phyloP scores from a whole-genome alignment of 352 stramenopile genomes.

The Phytophthora pini region DNA sequence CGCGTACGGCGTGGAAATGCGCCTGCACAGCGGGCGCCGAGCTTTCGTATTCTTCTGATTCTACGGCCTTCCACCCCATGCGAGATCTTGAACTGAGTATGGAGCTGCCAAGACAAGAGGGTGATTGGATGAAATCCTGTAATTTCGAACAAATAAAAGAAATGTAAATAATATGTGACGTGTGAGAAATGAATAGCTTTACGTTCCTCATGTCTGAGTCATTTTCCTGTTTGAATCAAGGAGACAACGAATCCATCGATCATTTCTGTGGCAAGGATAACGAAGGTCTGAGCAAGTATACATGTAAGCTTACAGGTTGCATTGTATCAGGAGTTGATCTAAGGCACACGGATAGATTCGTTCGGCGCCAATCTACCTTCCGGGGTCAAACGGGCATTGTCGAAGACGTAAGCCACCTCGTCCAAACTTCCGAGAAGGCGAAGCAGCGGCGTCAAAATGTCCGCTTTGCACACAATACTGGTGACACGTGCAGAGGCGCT shows the following conservation, averaged over 20 bases:
- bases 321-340: neutral
- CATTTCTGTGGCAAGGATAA: too few relatives aligned
- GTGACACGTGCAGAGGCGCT: neutral
- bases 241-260: too few relatives aligned
- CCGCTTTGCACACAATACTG: neutral
- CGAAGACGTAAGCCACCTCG: constrained; percentile 5
- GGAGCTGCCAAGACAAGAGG: neutral
- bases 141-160: neutral
- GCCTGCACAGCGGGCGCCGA: constrained; percentile 78
- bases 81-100: constrained; percentile 31
- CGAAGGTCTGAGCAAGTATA: too few relatives aligned
- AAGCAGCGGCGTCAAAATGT: constrained; percentile 6
- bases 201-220: too few relatives aligned
- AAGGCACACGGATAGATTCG: neutral
- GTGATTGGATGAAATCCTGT: constrained; percentile 18
- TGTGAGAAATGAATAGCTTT: constrained; percentile 10
- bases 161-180: constrained; percentile 15
- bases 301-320: neutral
- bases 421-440: constrained; percentile 4
- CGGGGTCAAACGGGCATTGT: constrained; percentile 1
- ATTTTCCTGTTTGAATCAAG: too few relatives aligned
- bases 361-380: neutral
- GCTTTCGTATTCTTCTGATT: constrained; percentile 77
- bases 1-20: constrained; percentile 78
- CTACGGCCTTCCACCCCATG: constrained; percentile 67